These are phyloP conservation scores for Maudiozyma pseudohumilis DNA, from an alignment of 805 yeast species.

Conservation along the genomic window DNA sequence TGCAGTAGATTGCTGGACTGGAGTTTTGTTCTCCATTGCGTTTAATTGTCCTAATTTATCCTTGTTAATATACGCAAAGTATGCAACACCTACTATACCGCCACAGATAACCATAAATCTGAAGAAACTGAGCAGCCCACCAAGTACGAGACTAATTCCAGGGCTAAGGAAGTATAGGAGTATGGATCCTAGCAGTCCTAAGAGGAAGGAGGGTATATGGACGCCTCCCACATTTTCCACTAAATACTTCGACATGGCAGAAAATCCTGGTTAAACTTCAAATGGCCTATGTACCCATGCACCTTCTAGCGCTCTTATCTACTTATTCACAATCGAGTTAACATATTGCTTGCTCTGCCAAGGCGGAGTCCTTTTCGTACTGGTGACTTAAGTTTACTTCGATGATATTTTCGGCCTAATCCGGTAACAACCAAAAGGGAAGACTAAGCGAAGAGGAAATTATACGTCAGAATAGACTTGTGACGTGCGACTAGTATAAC, in stretches of 20 bases:
- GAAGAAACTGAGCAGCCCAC: constrained; percentile 19
- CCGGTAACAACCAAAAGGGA: too few relatives aligned
- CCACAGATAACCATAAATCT: constrained; percentile 15
- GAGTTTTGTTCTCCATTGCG: neutral
- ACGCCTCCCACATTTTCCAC: constrained; percentile 6
- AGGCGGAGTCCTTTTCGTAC: too few relatives aligned
- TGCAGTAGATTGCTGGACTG: neutral
- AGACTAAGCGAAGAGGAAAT: too few relatives aligned
- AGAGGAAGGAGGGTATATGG: constrained; percentile 19
- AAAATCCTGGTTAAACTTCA: too few relatives aligned
- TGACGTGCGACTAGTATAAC: too few relatives aligned
- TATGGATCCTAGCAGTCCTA: constrained; percentile 15
- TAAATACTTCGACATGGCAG: neutral
- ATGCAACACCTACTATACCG: constrained; percentile 13
- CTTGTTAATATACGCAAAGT: constrained; percentile 6
- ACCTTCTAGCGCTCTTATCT: too few relatives aligned
- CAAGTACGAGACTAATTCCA: constrained; percentile 14
- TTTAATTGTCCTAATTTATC: neutral
- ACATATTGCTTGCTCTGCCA: too few relatives aligned
- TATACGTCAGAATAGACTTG: too few relatives aligned
- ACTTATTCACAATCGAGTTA: too few relatives aligned
- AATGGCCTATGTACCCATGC: too few relatives aligned
- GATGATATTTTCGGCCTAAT: too few relatives aligned
- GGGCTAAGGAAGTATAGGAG: constrained; percentile 17
- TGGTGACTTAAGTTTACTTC: too few relatives aligned